Evolutionary conservation across 163 green algal species (phyloP), one percentile per base, ranked within the genome.

Genomic region (Scenedesmus sp.): DNA sequence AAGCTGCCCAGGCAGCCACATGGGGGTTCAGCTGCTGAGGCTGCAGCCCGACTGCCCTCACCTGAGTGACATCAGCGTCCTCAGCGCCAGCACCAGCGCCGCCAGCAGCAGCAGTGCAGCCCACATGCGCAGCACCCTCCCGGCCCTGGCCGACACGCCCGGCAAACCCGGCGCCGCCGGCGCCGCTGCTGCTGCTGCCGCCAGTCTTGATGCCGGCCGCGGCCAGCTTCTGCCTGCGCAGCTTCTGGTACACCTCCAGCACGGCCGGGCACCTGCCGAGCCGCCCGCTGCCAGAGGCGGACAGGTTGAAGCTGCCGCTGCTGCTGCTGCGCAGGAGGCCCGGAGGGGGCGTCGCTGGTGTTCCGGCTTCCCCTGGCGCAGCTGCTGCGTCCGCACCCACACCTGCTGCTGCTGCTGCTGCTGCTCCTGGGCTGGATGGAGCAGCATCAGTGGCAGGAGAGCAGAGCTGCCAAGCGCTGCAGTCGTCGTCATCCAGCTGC

Each of bases 161-260:
- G 18, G 30, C 65, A 76, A 40, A 76, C 65, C 30, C 26, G n/a
- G n/a, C n/a, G n/a, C n/a, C n/a, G n/a, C n/a, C n/a, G n/a, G n/a
- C n/a, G 49, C 49, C 15, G 16, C 59, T 72, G 59, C 59, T 76
- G n/a, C 73, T 90, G 44, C 46, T 85, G 46, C 84, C 59, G 56
- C 78, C 87, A 12, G 53, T 53, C 16, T 59, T 76, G 33, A 90
- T 59, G 44, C 85, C 85, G 10, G 85, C 78, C 30, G 87, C 87
- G 42, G 56, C 87, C 24, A 91, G 78, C 87, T 91, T 68, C 51
- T 51, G 35, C 40, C 61, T 85, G 0, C 87, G 37, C 49, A 91
- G 87, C 49, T 82, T 76, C 87, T 91, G 87, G 35, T 87, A 91
- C 56, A 87, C 10, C 22, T 81, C 35, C 4, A 78, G 37, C 42